phyloP scores from a whole-genome alignment of 169 alveolate genomes.

The Plasmodium vivax region DNA sequence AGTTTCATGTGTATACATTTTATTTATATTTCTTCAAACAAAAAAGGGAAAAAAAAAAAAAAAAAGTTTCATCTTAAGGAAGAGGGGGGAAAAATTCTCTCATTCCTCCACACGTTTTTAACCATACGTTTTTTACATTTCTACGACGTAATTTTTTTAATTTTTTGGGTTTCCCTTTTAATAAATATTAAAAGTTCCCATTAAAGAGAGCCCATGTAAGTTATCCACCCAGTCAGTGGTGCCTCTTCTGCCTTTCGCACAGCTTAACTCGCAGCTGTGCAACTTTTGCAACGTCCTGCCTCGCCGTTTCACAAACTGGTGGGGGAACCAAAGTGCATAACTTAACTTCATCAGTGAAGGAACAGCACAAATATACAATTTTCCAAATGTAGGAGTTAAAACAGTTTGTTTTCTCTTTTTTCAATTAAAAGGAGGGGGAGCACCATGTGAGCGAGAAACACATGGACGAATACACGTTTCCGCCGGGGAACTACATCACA shows the following conservation, averaged over 20 bases:
- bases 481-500: background rate
- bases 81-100: background rate
- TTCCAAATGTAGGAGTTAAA: background rate
- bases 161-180: background rate
- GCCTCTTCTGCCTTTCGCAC: background rate
- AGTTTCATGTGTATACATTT: background rate
- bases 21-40: background rate
- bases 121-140: background rate
- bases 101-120: background rate
- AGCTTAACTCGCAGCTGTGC: background rate
- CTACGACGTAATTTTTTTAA: background rate
- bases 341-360: background rate
- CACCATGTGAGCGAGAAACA: background rate
- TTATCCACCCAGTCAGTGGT: background rate
- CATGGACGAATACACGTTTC: background rate
- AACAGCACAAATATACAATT: background rate
- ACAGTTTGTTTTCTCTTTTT: background rate
- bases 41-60: background rate
- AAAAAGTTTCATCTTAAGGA: background rate
- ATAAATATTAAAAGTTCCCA: too few species aligned
- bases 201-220: background rate
- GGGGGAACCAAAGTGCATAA: background rate
- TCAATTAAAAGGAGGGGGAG: background rate
- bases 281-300: background rate
- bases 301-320: background rate